Evolutionary conservation across 768 basidiomycete species (phyloP).

Genomic region (Hygrocybe punicea): DNA sequence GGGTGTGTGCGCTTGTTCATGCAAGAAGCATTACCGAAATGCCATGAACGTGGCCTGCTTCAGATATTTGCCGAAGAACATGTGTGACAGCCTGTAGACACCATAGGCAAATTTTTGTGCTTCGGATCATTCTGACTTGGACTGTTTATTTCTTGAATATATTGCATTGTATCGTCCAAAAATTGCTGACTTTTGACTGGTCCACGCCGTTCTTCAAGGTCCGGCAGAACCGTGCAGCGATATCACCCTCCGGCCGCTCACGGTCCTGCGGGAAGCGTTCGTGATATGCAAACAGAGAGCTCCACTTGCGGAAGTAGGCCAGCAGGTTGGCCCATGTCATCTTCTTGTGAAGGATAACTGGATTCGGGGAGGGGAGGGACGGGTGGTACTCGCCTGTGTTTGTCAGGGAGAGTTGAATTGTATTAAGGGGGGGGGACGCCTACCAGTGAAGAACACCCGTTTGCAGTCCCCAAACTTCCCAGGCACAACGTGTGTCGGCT

Average conservation of each 20-base stretch:
- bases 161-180: no score
- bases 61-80: no score
- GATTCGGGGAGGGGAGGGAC: slow-evolving; percentile 33
- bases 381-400: slow-evolving; percentile 42
- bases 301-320: slow-evolving; percentile 68
- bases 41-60: no score
- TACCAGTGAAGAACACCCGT: slow-evolving; percentile 60
- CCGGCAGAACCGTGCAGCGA: slow-evolving; percentile 63
- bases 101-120: no score
- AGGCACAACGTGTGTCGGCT: slow-evolving; percentile 39
- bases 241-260: slow-evolving; percentile 49
- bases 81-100: no score
- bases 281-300: slow-evolving; percentile 64
- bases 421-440: slow-evolving; percentile 7
- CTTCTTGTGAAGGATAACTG: slow-evolving; percentile 53
- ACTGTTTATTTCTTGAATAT: no score
- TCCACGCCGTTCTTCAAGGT: slow-evolving; percentile 43
- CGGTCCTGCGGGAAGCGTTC: slow-evolving; percentile 59
- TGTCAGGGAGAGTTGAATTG: no score
- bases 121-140: no score
- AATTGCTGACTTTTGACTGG: no score
- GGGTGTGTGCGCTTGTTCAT: no score
- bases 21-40: no score
- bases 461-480: slow-evolving; percentile 42
- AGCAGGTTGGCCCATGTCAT: slow-evolving; percentile 67